Base-by-base conservation (phyloP, 2,329 filamentous ascomycete species). In the Ceratocystis harringtonii region DNA sequence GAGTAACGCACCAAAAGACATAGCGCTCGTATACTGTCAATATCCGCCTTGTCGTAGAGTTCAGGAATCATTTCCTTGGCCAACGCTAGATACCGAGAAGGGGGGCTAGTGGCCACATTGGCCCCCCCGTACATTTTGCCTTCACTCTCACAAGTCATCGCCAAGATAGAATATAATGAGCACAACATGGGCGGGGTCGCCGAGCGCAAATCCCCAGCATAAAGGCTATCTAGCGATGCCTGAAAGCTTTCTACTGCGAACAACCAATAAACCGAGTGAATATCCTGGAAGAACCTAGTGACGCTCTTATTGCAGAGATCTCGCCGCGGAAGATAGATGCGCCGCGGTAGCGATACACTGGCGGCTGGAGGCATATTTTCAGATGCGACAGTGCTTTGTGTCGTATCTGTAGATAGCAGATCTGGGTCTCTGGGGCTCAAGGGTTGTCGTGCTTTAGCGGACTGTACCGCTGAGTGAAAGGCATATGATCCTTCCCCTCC, bases 191-290 rank as follows among this genome's bases (percentile, higher is more conserved):
- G 67, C 1, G 71, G 66, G 5, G 70, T 69, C 0, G 71, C 71
- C 22, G 69, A 69, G 2, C 67, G 55, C 1, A 69, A 65, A 57
- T 72, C 71, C 19, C 71, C 69, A 8, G 69, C 67, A 60, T 72
- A 72, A 12, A 72, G 68, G 3, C 70, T 67, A 50, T 72, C 69
- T 2, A 72, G 69, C 12, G 68, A 61, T 17, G 68, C 68, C n/a
- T 70, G 69, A 61, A 72, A 71, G 19, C 68, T 68, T 64, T 72
- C 71, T 32, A 69, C 69, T 0, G 70, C 70, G 66, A 71, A 70
- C 61, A 72, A 70, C 71, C 71, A 72, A 61, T 72, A 72, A 45
- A 72, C 64, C 7, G 69, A 70, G 65, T 72, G 70, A 32, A 72
- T 69, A 43, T 72, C 71, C 45, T 67, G 63, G 64, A 72, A 72